phyloP scores from a whole-genome alignment of 352 stramenopile genomes.

The Achlya hypogyna region DNA sequence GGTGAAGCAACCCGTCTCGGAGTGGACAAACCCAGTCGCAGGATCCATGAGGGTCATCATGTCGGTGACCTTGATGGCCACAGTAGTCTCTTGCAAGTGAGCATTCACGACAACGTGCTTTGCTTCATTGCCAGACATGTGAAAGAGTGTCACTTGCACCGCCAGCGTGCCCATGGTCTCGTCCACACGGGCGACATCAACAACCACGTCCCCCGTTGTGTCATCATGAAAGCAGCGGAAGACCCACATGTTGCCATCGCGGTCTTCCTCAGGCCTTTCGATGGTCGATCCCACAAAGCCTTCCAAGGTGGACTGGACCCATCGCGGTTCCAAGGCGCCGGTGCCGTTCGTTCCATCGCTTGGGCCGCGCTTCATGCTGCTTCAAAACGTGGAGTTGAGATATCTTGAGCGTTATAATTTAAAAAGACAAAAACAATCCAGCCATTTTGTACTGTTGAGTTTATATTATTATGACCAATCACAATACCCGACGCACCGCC shows the following conservation, averaged over 20 bases:
- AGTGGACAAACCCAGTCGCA: not conserved
- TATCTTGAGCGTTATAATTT: not conserved
- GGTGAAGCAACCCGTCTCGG: not conserved
- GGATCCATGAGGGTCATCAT: conserved; percentile 13
- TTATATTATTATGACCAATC: no score
- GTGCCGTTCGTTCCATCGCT: not conserved
- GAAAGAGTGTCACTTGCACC: not conserved
- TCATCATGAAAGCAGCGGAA: conserved; percentile 6
- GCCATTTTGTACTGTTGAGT: no score
- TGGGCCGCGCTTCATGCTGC: conserved; percentile 16
- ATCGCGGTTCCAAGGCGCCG: not conserved
- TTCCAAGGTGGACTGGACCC: not conserved
- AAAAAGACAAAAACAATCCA: not conserved
- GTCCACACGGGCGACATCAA: not conserved
- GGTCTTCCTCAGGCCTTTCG: not conserved
- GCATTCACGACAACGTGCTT: not conserved
- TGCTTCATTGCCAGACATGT: not conserved
- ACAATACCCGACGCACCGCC: no score
- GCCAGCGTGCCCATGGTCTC: not conserved
- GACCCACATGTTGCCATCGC: not conserved
- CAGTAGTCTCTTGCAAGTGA: not conserved
- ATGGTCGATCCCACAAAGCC: conserved; percentile 8
- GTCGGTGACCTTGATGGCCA: not conserved
- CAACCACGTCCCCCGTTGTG: not conserved
- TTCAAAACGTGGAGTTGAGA: not conserved